These are phyloP conservation scores for Malbranchea zuffiana DNA, from an alignment of 2,329 filamentous ascomycete species.

Conservation along the genomic window DNA sequence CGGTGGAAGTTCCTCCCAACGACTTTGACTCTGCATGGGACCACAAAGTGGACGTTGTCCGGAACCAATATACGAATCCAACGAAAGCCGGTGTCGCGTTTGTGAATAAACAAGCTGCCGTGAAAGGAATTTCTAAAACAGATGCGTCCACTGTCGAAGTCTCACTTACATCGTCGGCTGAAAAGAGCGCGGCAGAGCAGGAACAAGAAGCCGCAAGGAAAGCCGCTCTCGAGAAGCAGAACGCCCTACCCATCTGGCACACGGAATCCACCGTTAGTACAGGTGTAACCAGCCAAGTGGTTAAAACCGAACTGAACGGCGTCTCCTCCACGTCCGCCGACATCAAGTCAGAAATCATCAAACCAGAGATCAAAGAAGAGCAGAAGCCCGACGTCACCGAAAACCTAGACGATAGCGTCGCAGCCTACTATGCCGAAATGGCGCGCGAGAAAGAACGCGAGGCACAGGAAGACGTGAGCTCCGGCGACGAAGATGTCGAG, in stretches of 20 bases:
- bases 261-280: constrained; percentile 39
- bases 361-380: constrained; percentile 30
- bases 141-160: constrained; percentile 38
- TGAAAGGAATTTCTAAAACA: constrained; percentile 35
- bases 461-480: constrained; percentile 32
- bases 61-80: constrained; percentile 35
- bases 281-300: constrained; percentile 4
- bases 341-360: constrained; percentile 19
- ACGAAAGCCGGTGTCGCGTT: constrained; percentile 32
- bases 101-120: constrained; percentile 31
- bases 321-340: constrained; percentile 20
- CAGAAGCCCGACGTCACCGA: constrained; percentile 31
- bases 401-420: constrained; percentile 36
- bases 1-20: constrained; percentile 37
- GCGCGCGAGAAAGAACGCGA: constrained; percentile 34
- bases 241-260: constrained; percentile 43
- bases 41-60: constrained; percentile 36
- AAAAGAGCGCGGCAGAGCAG: constrained; percentile 40
- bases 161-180: constrained; percentile 38
- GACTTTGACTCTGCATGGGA: constrained; percentile 42
- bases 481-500: constrained; percentile 24
- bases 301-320: constrained; percentile 13
- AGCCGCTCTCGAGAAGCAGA: constrained; percentile 41
- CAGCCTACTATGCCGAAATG: constrained; percentile 39
- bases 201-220: constrained; percentile 39